phyloP scores from a whole-genome alignment of 306 rosid genomes.

The Coriaria nepalensis region DNA sequence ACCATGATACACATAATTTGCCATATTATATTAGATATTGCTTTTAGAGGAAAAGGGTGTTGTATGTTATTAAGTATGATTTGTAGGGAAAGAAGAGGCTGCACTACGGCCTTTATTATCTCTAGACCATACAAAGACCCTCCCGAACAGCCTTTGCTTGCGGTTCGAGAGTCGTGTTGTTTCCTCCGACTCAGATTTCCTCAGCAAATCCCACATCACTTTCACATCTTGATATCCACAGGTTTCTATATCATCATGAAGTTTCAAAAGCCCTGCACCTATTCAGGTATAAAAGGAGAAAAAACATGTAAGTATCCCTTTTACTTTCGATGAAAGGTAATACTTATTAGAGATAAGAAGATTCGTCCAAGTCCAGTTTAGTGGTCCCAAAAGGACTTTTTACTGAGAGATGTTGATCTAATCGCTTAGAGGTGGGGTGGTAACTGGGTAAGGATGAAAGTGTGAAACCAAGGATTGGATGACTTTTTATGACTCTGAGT shows the following conservation, averaged over 20 bases:
- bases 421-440: background rate
- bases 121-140: constrained; percentile 48
- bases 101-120: constrained; percentile 10
- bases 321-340: background rate
- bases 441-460: background rate
- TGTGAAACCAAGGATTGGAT: background rate
- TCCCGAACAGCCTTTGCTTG: constrained; percentile 45
- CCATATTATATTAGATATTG: too few relatives aligned
- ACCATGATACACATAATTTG: too few relatives aligned
- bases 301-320: too few relatives aligned
- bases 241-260: constrained; percentile 58
- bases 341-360: background rate
- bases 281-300: background rate
- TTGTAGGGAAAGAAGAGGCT: constrained; percentile 25
- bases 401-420: constrained; percentile 10
- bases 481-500: background rate
- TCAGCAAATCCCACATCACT: constrained; percentile 85
- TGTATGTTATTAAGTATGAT: constrained; percentile 15
- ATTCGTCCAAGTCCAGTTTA: background rate
- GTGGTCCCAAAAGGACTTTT: constrained; percentile 6
- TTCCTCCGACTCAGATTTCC: constrained; percentile 25
- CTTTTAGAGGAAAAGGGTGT: too few relatives aligned
- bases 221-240: constrained; percentile 78
- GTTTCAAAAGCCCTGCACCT: constrained; percentile 66
- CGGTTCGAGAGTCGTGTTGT: constrained; percentile 13